phyloP scores from a whole-genome alignment of 805 yeast species.

The Wickerhamiella cacticola region DNA sequence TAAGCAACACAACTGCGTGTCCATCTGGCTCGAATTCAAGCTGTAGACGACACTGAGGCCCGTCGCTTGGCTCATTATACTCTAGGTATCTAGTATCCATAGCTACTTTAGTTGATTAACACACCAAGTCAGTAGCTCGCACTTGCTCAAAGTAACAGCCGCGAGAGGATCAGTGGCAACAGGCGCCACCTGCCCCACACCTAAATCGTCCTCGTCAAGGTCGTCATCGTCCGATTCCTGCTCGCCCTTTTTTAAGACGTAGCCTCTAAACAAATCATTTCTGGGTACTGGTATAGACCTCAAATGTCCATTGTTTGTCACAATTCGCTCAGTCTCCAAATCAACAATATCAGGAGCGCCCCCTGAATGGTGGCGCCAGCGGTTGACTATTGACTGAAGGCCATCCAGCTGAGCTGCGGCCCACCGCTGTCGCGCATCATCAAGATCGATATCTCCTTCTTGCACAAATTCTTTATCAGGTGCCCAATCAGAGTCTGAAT shows the following conservation, averaged over 20 bases:
- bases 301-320: conserved; percentile 60
- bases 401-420: conserved; percentile 1
- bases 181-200: neutral
- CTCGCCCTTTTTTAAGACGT: neutral
- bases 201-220: neutral
- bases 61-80: conserved; percentile 14
- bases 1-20: conserved; percentile 11
- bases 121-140: conserved; percentile 10
- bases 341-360: conserved; percentile 35
- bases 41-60: conserved; percentile 11
- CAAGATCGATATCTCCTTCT: neutral
- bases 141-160: neutral
- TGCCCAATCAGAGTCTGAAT: neutral
- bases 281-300: conserved; percentile 36
- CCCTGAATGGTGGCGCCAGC: conserved; percentile 5
- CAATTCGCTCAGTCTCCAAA: conserved; percentile 47
- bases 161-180: neutral
- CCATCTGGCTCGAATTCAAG: conserved; percentile 7
- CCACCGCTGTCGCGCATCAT: neutral
- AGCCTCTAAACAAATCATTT: neutral
- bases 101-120: neutral
- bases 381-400: neutral
- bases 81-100: conserved; percentile 2
- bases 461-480: neutral
- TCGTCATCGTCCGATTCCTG: neutral